These are phyloP conservation scores for Exidia glandulosa DNA, from an alignment of 768 basidiomycete species.

Conservation along the genomic window DNA sequence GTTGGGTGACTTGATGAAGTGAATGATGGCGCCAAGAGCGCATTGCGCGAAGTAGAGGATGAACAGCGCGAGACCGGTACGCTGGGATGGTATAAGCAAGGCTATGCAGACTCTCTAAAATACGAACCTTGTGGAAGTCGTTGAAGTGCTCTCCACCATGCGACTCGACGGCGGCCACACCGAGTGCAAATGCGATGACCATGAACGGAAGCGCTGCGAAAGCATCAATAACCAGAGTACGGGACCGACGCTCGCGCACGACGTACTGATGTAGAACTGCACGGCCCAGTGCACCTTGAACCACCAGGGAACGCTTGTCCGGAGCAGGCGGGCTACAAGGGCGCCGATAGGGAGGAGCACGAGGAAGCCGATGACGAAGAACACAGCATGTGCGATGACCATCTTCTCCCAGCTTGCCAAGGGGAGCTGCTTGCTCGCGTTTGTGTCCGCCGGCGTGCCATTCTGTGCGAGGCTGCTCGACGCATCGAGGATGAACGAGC, in stretches of 20 bases:
- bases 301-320: constrained; percentile 40
- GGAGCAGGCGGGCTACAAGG: constrained; percentile 41
- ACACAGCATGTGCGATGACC: constrained; percentile 44
- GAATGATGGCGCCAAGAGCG: constrained; percentile 39
- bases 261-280: constrained; percentile 38
- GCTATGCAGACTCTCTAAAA: not conserved
- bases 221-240: constrained; percentile 7
- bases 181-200: constrained; percentile 33
- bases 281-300: constrained; percentile 41
- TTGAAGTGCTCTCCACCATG: constrained; percentile 27
- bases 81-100: constrained; percentile 13
- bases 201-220: constrained; percentile 32
- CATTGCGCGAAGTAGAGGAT: constrained; percentile 40
- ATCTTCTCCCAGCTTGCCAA: constrained; percentile 36
- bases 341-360: constrained; percentile 42
- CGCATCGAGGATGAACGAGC: constrained; percentile 1
- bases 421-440: constrained; percentile 13
- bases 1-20: constrained; percentile 31
- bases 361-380: constrained; percentile 40
- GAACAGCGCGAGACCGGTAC: constrained; percentile 39
- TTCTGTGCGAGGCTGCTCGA: not conserved
- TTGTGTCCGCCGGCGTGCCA: not conserved
- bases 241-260: not conserved
- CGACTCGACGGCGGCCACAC: constrained; percentile 27
- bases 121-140: constrained; percentile 39